Base-by-base conservation (phyloP, 371 early-diverging fungal genomes). In the Circinella minor region DNA sequence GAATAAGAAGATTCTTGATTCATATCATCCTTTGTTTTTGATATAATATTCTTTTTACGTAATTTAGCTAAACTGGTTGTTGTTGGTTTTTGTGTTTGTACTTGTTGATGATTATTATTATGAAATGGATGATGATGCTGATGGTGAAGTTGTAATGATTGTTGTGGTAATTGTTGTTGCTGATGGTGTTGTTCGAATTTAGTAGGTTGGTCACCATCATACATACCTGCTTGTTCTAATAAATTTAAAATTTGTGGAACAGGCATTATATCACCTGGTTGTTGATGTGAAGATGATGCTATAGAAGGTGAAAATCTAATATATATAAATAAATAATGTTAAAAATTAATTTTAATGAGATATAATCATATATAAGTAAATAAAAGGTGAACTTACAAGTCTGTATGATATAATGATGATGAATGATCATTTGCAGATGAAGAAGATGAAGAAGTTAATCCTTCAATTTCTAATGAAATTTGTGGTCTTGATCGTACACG, bases 201-300 rank as follows among this genome's bases (percentile, higher is more conserved):
- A 34, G 57, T 27, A 7, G 57, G 57, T 27, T 51, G 51, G 15
- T 70, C 70, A 47, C 70, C 70, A 57, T 70, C 70, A 34, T 65
- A 70, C 65, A 70, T 70, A 17, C 70, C 70, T 48, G 70, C 55
- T 48, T 70, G 62, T 17, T 64, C 70, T 8, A 70, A 60, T 17
- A 70, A 34, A 38, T 65, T 70, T 38, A 70, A 37, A 9, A 70
- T 70, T 37, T 68, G 59, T 5, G 68, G 68, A 1, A 68, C 46
- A 11, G 68, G 61, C 18, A 68, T 46, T 3, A 65, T 38, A n/a
- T 65, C 65, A 3, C 65, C 65, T 18, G 65, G 36, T n/a, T n/a
- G 27, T 27, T 27, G 27, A 27, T 27, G 17, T 17, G 51, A 51
- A 51, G 65, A 57, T 14, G 37, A n/a, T 65, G 7, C 49, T 49